These are phyloP conservation scores for Coemansia sp. DNA, from an alignment of 192 early-diverging fungal species.

Conservation along the genomic window DNA sequence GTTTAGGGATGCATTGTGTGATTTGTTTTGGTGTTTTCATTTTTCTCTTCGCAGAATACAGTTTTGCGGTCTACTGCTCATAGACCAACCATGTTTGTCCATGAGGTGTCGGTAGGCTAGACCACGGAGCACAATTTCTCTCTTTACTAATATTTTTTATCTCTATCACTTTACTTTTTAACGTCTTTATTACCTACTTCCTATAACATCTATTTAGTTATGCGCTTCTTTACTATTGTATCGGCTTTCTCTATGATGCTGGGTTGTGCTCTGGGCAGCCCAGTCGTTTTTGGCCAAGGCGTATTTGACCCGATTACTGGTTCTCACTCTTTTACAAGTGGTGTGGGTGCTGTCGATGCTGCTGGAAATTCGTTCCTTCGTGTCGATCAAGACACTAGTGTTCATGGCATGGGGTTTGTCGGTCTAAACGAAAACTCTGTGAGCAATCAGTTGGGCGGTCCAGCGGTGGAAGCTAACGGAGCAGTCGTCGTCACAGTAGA, in stretches of 20 bases:
- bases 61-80: neutral
- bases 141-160: neutral
- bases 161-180: neutral
- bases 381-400: constrained; percentile 41
- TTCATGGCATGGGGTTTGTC: constrained; percentile 35
- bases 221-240: constrained; percentile 14
- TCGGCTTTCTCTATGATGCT: neutral
- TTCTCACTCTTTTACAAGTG: constrained; percentile 15
- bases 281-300: constrained; percentile 29
- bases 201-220: neutral
- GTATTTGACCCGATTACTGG: constrained; percentile 35
- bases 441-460: constrained; percentile 28
- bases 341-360: constrained; percentile 18
- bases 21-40: neutral
- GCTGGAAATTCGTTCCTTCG: constrained; percentile 43
- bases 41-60: neutral
- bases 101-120: neutral
- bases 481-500: constrained; percentile 28
- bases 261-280: constrained; percentile 12
- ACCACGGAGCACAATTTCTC: neutral
- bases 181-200: neutral
- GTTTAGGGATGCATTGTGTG: neutral
- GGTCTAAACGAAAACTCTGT: constrained; percentile 38
- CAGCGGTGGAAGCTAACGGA: constrained; percentile 35
- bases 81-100: neutral